Conservation (phyloP, 352 stramenopile species). For the Pythium brassicae region DNA sequence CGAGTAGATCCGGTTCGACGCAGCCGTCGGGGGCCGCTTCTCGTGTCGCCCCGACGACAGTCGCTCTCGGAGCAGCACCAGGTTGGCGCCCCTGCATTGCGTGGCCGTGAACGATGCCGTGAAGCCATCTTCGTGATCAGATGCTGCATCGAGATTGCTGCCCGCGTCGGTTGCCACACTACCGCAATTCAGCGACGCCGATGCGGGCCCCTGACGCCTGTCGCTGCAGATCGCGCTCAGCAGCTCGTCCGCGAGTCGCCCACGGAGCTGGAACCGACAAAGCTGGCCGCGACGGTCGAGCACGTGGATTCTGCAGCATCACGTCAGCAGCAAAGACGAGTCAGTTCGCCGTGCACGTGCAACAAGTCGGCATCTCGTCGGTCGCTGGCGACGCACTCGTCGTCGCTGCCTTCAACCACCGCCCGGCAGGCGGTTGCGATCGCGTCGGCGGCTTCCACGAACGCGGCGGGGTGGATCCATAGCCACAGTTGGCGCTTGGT, state of each 20-base stretch:
- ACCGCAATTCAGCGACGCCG: background rate
- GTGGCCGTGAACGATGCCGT: background rate
- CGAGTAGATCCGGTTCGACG: conserved; percentile 20
- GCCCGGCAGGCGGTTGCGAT: conserved; percentile 51
- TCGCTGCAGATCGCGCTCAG: conserved; percentile 19
- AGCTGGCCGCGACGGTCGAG: conserved; percentile 64
- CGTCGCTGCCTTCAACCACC: conserved; percentile 24
- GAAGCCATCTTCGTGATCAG: conserved; percentile 59
- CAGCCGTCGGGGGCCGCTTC: background rate
- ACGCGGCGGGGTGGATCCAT: conserved; percentile 73
- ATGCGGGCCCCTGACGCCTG: background rate
- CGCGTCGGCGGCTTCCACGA: conserved; percentile 62
- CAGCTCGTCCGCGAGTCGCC: conserved; percentile 37
- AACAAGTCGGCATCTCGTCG: background rate
- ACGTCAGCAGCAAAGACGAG: background rate
- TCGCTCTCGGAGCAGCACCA: conserved; percentile 3
- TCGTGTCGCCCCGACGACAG: background rate
- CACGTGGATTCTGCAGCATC: conserved; percentile 40
- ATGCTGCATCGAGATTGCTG: conserved; percentile 19
- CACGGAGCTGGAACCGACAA: conserved; percentile 59
- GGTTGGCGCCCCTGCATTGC: conserved; percentile 11
- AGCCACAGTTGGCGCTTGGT: conserved; percentile 73
- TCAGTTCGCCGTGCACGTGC: background rate
- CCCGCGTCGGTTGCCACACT: conserved; percentile 1
- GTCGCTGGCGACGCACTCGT: conserved; percentile 4